A percentile compares a stretch with the other conserved stretches of the same genome.
phyloP scores from a whole-genome alignment of 192 early-diverging fungal genomes.

The Pilaira anomala region DNA sequence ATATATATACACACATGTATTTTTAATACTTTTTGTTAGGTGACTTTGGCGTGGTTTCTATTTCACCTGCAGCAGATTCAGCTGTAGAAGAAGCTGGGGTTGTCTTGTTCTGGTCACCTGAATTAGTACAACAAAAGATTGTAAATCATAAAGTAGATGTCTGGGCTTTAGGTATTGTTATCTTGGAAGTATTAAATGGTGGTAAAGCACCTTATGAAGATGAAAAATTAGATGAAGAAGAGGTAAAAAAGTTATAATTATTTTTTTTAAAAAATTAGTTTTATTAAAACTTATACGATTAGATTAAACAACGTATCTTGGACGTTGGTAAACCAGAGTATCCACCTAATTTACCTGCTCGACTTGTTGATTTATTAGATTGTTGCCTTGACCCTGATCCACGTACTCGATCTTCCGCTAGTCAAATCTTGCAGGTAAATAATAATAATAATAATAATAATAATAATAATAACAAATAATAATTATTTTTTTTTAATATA shows the following conservation, averaged over 20 bases:
- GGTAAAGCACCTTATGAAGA: conserved; percentile 42
- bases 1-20: neutral
- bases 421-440: conserved; percentile 31
- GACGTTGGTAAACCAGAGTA: conserved; percentile 24
- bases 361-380: conserved; percentile 32
- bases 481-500: neutral
- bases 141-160: conserved; percentile 38
- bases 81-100: conserved; percentile 38
- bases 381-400: conserved; percentile 33
- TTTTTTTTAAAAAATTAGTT: conserved; percentile 4
- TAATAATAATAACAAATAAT: no score
- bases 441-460: neutral
- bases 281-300: neutral
- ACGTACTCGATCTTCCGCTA: conserved; percentile 20
- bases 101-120: conserved; percentile 42
- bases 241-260: conserved; percentile 21
- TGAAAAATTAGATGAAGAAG: conserved; percentile 35
- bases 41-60: conserved; percentile 39
- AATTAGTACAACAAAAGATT: conserved; percentile 29
- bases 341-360: conserved; percentile 25
- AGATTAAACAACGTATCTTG: conserved; percentile 39
- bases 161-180: conserved; percentile 41
- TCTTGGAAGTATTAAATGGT: conserved; percentile 37
- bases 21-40: conserved; percentile 12
- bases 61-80: conserved; percentile 34